Percentiles rank a stretch among this genome's conserved stretches.
phyloP scores from a whole-genome alignment of 2,329 filamentous ascomycete species.

The Xylaria hypoxylon region DNA sequence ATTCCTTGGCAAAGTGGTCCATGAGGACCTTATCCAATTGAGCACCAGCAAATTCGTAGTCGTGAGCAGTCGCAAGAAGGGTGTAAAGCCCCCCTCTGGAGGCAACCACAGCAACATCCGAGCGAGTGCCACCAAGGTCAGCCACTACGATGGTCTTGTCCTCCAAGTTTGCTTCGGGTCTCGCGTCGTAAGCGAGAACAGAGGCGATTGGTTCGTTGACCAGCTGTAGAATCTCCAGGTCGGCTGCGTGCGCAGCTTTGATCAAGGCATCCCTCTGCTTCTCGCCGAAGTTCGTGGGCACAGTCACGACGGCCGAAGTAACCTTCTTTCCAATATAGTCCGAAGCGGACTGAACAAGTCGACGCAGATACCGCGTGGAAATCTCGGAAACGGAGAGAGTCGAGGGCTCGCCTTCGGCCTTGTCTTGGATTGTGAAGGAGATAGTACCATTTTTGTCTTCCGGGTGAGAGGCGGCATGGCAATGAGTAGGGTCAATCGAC shows the following conservation, averaged over 20 bases:
- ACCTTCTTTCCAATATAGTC: conserved; percentile 94
- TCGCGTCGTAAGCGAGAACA: conserved; percentile 90
- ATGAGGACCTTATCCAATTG: conserved; percentile 91
- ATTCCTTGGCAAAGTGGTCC: conserved; percentile 98
- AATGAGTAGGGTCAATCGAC: conserved; percentile 94
- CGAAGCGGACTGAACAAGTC: conserved; percentile 83
- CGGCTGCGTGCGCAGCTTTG: conserved; percentile 81
- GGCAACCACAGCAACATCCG: conserved; percentile 89
- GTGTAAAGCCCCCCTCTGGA: conserved; percentile 97
- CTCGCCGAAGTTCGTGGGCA: conserved; percentile 93
- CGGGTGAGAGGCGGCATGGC: conserved; percentile 93
- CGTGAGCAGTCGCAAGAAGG: conserved; percentile 90
- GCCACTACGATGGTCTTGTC: conserved; percentile 95
- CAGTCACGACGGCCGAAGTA: conserved; percentile 92
- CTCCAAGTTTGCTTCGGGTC: conserved; percentile 75
- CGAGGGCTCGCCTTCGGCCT: conserved; percentile 71
- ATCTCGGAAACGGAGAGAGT: conserved; percentile 83
- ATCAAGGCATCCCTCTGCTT: conserved; percentile 85
- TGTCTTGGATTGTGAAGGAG: conserved; percentile 86
- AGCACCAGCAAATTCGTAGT: conserved; percentile 91
- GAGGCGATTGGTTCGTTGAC: conserved; percentile 92
- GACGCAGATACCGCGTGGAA: conserved; percentile 84
- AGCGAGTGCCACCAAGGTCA: conserved; percentile 91
- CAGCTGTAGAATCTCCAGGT: conserved; percentile 89
- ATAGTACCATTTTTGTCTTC: conserved; percentile 77